Evolutionary conservation across 2,329 filamentous ascomycete genomes (phyloP), one percentile per base, ranked within the genome.

Genomic region (Sordariomycetes sp.): DNA sequence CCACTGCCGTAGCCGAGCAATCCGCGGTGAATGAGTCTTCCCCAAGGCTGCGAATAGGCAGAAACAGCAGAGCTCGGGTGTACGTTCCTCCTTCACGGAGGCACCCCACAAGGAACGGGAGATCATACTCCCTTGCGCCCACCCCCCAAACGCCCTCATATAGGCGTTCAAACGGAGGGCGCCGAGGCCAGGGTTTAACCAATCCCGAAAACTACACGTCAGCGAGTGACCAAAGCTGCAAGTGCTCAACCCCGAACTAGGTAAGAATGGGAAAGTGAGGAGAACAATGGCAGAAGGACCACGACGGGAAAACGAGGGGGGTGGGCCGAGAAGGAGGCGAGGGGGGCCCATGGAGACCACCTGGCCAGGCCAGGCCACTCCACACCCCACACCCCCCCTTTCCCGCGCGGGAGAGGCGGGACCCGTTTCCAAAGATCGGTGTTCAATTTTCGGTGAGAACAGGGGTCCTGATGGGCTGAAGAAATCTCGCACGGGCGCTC

Each of bases 361-460:
- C 46, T 51, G 32, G 32, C 54, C 34, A 8, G 24, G 25, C 34
- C 37, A 14, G 14, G n/a, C 20, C 55, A 34, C 24, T 10, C 55
- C 43, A 24, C 55, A 50, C 55, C 43, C 54, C 54, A 34, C 37
- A 20, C 14, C 54, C 54, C 54, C 40, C 54, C 40, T 52, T 35
- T 22, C 54, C 50, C 28, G 24, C n/a, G 54, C 46, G n/a, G 22
- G 16, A 57, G 46, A 46, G 55, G 20, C 48, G 32, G 43, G 22
- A 22, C 43, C 43, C 43, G 43, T 48, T 48, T 40, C 37, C 54
- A 20, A 56, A 28, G 37, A 56, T 56, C 34, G 43, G 22, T 22
- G 54, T 20, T 43, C 22, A 14, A 54, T 48, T 56, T 57, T 57
- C 55, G 55, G 55, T 57, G 55, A 57, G 43, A 57, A 51, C 55